Evolutionary conservation across 179 eudicot species (phyloP), one percentile per base, ranked within the genome.

Genomic region (Patellifolia procumbens): DNA sequence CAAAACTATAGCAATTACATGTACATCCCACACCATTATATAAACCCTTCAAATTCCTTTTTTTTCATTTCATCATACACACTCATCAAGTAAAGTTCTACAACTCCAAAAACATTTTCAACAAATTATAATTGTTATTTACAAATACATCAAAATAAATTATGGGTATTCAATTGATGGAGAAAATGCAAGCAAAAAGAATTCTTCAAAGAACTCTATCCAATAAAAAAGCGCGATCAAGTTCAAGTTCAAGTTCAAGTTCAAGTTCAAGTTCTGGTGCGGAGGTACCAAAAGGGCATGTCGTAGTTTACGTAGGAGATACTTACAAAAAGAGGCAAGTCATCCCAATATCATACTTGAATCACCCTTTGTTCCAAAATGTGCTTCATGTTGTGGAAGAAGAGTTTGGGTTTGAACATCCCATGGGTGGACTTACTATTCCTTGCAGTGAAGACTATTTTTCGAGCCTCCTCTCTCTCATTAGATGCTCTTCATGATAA

Each of bases 401-500:
- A 75, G 91, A 88, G 49, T 88, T 76, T 11, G 91, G 88, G 19
- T 88, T 76, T 45, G 75, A 81, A 42, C 86, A 85, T 72, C 87
- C 90, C 0, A 83, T 81, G 80, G 90, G 90, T 19, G 86, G 87
- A 16, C 85, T 89, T 31, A 89, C 88, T 3, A 83, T 89, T 51
- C 92, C 92, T 2, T 89, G 92, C 37, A 80, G 75, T 17, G 87
- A 88, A 74, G 86, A 85, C 16, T 81, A 81, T 58, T 81, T 81
- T 42, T 69, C 75, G 10, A 81, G 81, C 55, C 84, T 81, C 20
- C 68, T 81, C 1, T 52, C 81, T 28, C 73, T 78, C 76, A 81
- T 81, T 49, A 73, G 70, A 8, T 77, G 72, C 60, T 81, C 84
- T 5, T 68, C 80, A 17, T 76, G 45, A n/a, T n/a, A n/a, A n/a